Base-by-base conservation (phyloP, 805 yeast species). In the Spathaspora sp. region DNA sequence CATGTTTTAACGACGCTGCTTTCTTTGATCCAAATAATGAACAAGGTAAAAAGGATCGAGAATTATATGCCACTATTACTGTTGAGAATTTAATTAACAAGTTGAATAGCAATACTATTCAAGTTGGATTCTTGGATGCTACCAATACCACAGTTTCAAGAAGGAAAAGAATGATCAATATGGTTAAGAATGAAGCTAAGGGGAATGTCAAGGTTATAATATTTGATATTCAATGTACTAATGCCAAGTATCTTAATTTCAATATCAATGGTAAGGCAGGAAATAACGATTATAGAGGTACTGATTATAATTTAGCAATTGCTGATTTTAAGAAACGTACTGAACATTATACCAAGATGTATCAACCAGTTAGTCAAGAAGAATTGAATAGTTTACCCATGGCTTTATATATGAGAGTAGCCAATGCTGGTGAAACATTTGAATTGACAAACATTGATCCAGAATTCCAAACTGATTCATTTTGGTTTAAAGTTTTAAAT, bases 201-300 rank as follows among this genome's bases (percentile, higher is more conserved):
- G 48, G 57, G 12, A 65, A 66, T 9, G 52, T 57, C 44, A 73
- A 76, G 45, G 76, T 87, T 2, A 62, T 83, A 12, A 71, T 86
- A 8, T 67, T 86, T 42, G 87, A 86, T 60, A 78, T 86, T 28
- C 76, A 80, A 55, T 83, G 88, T 59, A 65, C 73, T n/a, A 80
- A 83, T 60, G 64, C 65, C 29, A 72, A 72, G 16, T 73, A 83
- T 29, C 66, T 84, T 57, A 72, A 79, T 52, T 86, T 64, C 64
- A 86, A 86, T 65, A 82, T 86, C 49, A 83, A 80, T 58, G 80
- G 82, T 48, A 86, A 86, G 63, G 78, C 90, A 0, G 72, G 69
- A 49, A 85, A 84, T 60, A 76, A 74, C 39, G 92, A 86, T 62
- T 86, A 86, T 63, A 67, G 63, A 49, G 77, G 77, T 46, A 71